Evolutionary conservation across 768 basidiomycete genomes (phyloP), one percentile per base, ranked within the genome.

Genomic region (Multifurca ochricompacta): DNA sequence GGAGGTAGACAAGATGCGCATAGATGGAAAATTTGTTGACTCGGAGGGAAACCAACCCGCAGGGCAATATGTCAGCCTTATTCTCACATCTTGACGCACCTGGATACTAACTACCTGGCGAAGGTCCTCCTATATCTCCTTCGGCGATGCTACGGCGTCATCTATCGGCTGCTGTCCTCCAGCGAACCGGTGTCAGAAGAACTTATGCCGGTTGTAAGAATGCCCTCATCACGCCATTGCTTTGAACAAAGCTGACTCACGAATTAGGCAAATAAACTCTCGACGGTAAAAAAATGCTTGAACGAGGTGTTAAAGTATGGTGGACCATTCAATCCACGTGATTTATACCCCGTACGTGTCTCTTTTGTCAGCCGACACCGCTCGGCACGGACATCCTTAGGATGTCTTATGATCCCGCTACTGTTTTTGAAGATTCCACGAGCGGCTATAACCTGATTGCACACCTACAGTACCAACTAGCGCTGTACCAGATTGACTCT

Each of bases 171-270:
- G 45, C 79, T 99, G 58, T 93, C 92, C 23, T 92, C 92, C 18
- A 91, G 89, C 59, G 95, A 97, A 70, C 96, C 96, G 0, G 93
- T 99, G 2, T 95, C 92, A 0, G 96, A 99, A 69, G 96, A 98
- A 68, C 73, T 99, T 14, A 98, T 97, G 89, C 94, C 94, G 5
- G 80, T 96, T 35, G 94, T 94, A 68, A 51, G 80, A 66, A 36
- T 55, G 40, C 9, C 50, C 5, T 6, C 25, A 10, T 3, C 40
- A 41, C 52, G 9, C 21, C 47, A 16, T 51, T 34, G 48, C 2
- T 36, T 50, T 19, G 41, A 27, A 18, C 25, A n/a, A n/a, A 14
- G 8, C 36, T 43, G 7, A 50, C 31, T 39, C 14, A 35, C 45
- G 19, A 23, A 21, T 27, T 59, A 95, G 93, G 92, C 94, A 6